Evolutionary conservation across 306 rosid genomes (phyloP), one percentile per base, ranked within the genome.

Genomic region (Dryas drummondii): DNA sequence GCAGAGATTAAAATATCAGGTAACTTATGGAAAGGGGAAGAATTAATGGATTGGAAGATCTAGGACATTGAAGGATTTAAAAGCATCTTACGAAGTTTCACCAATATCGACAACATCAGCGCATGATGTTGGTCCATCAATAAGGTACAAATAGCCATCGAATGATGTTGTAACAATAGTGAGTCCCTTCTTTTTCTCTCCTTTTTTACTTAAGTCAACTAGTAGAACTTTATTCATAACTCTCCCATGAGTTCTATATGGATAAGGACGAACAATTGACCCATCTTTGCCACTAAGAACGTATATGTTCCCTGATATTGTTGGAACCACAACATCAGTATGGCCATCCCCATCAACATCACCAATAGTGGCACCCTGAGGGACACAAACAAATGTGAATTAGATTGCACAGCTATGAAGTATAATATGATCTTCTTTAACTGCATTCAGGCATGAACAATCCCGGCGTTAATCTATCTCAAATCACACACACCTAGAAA

Each of bases 251-350:
- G 98, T 96, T 89, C 84, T 86, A 71, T 84, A 96, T 4, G 99
- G 99, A 84, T 90, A 90, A 47, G 91, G 89, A 72, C 83, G 91
- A 81, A 96, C 80, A 82, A 82, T 49, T 61, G 88, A 87, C 66
- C 99, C 99, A 84, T 96, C 99, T 88, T 86, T 92, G 75, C 99
- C 99, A 74, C 89, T 93, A 65, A 96, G 98, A 86, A 92, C 98
- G 75, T 92, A 84, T 66, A 96, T 87, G 81, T 89, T 92, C 80
- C 99, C 99, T 2, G 99, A 96, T 26, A 87, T 51, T 5, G 99
- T 96, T 69, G 99, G 97, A 77, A 96, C 86, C 83, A 96, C 96
- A 54, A 96, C 86, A 76, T 96, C 99, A 73, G 99, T 89, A 79
- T 80, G 90, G 80, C 99, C 99, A 81, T 96, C 99, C 60, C 99